These are phyloP conservation scores for Xylaria intraflava DNA, from an alignment of 495 filamentous ascomycete species.

Conservation along the genomic window DNA sequence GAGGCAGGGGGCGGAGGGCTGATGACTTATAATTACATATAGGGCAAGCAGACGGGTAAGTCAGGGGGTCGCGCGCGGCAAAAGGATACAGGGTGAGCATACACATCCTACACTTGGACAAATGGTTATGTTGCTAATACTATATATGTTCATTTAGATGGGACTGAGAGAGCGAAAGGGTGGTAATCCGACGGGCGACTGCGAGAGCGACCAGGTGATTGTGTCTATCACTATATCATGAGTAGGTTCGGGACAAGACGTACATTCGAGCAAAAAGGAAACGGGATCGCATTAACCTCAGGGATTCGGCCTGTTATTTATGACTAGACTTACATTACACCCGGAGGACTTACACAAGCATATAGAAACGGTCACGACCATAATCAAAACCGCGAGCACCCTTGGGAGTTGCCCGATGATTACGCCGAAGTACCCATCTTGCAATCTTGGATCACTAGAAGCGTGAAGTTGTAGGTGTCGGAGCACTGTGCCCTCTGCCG, in stretches of 20 bases:
- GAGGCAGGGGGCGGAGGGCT: conserved; percentile 12
- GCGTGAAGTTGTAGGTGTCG: too few species aligned
- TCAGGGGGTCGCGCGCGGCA: conserved; percentile 64
- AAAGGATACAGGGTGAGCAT: conserved; percentile 72
- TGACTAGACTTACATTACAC: neutral
- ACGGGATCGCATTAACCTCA: neutral
- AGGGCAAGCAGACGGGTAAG: conserved; percentile 73
- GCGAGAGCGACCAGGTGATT: neutral
- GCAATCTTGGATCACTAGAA: too few species aligned
- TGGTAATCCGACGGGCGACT: neutral
- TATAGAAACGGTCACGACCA: neutral
- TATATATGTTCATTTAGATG: conserved; percentile 37
- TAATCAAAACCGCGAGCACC: neutral
- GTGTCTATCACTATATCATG: neutral
- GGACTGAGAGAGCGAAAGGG: conserved; percentile 29
- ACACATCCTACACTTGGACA: neutral
- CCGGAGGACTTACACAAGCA: neutral
- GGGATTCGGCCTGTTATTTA: neutral
- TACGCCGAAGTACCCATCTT: too few species aligned
- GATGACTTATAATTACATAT: neutral
- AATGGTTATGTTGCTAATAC: conserved; percentile 1
- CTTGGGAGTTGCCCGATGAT: too few species aligned
- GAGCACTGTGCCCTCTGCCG: too few species aligned
- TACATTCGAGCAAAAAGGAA: neutral
- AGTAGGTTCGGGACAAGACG: neutral